These are phyloP conservation scores for Gautieria morchelliformis DNA, from an alignment of 768 basidiomycete genomes.

Conservation along the genomic window DNA sequence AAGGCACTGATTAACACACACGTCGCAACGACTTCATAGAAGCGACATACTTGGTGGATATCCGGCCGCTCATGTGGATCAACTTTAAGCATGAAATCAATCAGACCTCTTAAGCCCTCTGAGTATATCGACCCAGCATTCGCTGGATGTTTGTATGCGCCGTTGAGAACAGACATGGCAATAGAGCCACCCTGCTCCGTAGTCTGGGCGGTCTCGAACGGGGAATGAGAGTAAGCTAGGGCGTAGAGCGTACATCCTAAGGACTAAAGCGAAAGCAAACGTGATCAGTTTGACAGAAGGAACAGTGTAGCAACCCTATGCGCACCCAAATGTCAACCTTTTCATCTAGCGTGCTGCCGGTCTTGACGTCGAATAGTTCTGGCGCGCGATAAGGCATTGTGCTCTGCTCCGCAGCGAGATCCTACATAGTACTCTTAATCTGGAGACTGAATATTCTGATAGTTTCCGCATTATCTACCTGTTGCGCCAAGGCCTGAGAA, in stretches of 20 bases:
- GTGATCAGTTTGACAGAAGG: constrained; percentile 1
- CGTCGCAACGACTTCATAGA: constrained; percentile 2
- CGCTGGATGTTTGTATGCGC: constrained; percentile 79
- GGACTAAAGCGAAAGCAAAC: constrained; percentile 42
- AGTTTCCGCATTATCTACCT: constrained; percentile 34
- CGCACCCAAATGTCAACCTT: constrained; percentile 95
- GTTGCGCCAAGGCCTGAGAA: constrained; percentile 81
- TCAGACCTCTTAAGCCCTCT: constrained; percentile 69
- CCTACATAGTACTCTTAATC: constrained; percentile 29
- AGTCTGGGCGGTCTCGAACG: constrained; percentile 88
- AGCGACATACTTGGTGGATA: constrained; percentile 63
- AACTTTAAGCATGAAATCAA: constrained; percentile 76
- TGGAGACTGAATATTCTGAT: neutral
- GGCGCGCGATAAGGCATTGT: constrained; percentile 99
- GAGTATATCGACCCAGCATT: constrained; percentile 62
- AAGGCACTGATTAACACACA: constrained; percentile 4
- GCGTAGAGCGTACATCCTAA: constrained; percentile 93
- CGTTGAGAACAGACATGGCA: constrained; percentile 94
- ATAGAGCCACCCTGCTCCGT: constrained; percentile 94
- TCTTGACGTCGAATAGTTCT: constrained; percentile 96
- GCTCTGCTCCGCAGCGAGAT: constrained; percentile 94
- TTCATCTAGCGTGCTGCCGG: constrained; percentile 77
- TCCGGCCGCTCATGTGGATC: constrained; percentile 77
- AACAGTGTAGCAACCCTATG: neutral
- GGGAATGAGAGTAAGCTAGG: constrained; percentile 90